These are phyloP conservation scores for Piloderma croceum DNA, from an alignment of 768 basidiomycete species.

Conservation along the genomic window DNA sequence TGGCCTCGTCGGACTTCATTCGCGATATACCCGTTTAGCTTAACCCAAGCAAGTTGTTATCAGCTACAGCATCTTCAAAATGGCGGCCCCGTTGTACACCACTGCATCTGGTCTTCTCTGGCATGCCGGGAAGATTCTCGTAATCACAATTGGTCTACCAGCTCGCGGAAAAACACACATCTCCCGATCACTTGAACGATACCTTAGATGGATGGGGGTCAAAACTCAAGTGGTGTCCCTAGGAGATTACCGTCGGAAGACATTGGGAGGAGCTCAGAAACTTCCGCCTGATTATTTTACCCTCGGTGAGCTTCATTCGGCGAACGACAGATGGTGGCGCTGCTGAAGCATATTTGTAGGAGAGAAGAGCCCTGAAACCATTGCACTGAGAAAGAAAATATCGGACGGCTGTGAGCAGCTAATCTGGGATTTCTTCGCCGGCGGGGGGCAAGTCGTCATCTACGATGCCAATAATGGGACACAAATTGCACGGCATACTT, in stretches of 20 bases:
- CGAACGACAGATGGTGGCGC: too few species aligned
- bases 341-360: too few species aligned
- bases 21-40: too few species aligned
- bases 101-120: slow-evolving; percentile 84
- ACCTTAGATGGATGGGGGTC: slow-evolving; percentile 96
- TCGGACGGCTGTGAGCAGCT: slow-evolving; percentile 81
- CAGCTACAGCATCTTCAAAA: too few species aligned
- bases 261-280: slow-evolving; percentile 80
- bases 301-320: slow-evolving; percentile 50
- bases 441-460: slow-evolving; percentile 92
- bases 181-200: slow-evolving; percentile 91
- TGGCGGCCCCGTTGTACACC: slow-evolving; percentile 95
- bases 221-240: slow-evolving; percentile 93
- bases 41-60: too few species aligned
- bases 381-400: slow-evolving; percentile 67
- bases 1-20: too few species aligned
- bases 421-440: slow-evolving; percentile 83
- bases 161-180: slow-evolving; percentile 97
- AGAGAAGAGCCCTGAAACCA: slow-evolving; percentile 75
- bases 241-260: slow-evolving; percentile 90
- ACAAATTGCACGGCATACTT: slow-evolving; percentile 52
- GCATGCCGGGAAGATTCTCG: slow-evolving; percentile 93
- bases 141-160: slow-evolving; percentile 88
- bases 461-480: slow-evolving; percentile 98
- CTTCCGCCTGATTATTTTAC: slow-evolving; percentile 92